phyloP scores from a whole-genome alignment of 1,284 basidiomycete genomes.

The Lignosus rhinocerotis region DNA sequence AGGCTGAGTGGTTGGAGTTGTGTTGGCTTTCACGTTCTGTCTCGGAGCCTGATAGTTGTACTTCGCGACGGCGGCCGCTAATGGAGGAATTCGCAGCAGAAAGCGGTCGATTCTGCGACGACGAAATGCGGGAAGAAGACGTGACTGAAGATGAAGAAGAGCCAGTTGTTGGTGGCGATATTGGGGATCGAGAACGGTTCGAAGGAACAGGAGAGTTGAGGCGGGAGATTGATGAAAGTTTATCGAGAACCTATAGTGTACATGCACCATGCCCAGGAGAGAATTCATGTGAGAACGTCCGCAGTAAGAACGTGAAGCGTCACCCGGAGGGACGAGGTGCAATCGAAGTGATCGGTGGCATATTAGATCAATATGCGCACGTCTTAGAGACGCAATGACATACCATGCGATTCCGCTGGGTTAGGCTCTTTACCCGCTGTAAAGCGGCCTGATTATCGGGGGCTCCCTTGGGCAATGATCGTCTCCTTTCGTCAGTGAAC shows the following conservation, averaged over 20 bases:
- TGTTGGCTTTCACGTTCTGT: slow-evolving; percentile 67
- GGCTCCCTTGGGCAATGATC: slow-evolving; percentile 34
- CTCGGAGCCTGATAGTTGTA: slow-evolving; percentile 68
- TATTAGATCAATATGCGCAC: slow-evolving; percentile 17
- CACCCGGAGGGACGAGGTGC: slow-evolving; percentile 6
- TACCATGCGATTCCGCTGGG: slow-evolving; percentile 72
- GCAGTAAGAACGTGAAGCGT: not conserved
- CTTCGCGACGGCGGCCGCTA: slow-evolving; percentile 26
- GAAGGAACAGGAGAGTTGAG: slow-evolving; percentile 43
- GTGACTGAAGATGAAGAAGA: slow-evolving; percentile 33
- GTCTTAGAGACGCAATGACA: not conserved
- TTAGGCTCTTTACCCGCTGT: slow-evolving; percentile 66
- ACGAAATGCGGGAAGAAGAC: slow-evolving; percentile 33
- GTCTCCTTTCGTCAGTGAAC: slow-evolving; percentile 44
- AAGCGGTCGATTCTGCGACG: slow-evolving; percentile 29
- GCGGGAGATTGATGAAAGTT: slow-evolving; percentile 58
- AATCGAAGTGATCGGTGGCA: slow-evolving; percentile 12
- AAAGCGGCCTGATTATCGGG: slow-evolving; percentile 59
- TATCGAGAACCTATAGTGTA: slow-evolving; percentile 58
- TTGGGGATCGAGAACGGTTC: slow-evolving; percentile 36
- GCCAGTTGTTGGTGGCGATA: slow-evolving; percentile 32
- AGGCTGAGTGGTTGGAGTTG: slow-evolving; percentile 37
- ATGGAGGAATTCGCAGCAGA: slow-evolving; percentile 21
- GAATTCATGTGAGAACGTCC: not conserved
- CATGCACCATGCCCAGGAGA: slow-evolving; percentile 8